phyloP scores from a whole-genome alignment of 768 basidiomycete genomes.

The Lactarius indigo region DNA sequence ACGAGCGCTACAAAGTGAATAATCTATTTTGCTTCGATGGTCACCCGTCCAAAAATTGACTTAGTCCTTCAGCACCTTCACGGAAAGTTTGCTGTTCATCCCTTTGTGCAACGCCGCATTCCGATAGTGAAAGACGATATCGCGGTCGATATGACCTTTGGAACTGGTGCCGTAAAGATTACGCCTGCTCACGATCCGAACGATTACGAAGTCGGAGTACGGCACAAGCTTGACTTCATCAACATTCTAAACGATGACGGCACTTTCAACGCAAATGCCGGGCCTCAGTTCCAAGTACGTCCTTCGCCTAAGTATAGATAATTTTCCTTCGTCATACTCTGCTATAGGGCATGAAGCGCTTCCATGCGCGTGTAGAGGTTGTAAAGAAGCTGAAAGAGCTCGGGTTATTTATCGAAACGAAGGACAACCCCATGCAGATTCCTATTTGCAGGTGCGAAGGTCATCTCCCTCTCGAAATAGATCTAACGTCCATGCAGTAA shows the following conservation, averaged over 20 bases:
- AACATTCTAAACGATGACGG: constrained; percentile 97
- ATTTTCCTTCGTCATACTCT: not conserved
- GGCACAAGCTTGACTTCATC: constrained; percentile 88
- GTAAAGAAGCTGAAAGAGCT: constrained; percentile 79
- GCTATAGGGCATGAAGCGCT: constrained; percentile 89
- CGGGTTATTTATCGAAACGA: constrained; percentile 84
- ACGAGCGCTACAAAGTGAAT: constrained; percentile 75
- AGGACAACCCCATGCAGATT: constrained; percentile 97
- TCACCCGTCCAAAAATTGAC: no score
- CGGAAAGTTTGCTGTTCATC: constrained; percentile 87
- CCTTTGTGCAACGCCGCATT: constrained; percentile 75
- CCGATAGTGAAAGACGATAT: constrained; percentile 87
- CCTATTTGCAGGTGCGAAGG: constrained; percentile 76
- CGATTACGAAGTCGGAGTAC: constrained; percentile 89
- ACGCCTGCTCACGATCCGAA: constrained; percentile 97
- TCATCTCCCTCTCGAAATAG: not conserved
- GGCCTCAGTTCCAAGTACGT: constrained; percentile 64
- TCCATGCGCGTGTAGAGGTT: constrained; percentile 85
- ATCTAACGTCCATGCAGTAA: constrained; percentile 49
- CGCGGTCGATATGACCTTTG: constrained; percentile 89
- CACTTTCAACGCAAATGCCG: constrained; percentile 88
- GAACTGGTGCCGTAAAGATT: constrained; percentile 98
- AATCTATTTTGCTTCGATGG: not conserved
- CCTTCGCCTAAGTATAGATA: not conserved
- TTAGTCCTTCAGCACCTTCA: constrained; percentile 65